phyloP scores from a whole-genome alignment of 306 rosid species.

The Cucumis hystrix region DNA sequence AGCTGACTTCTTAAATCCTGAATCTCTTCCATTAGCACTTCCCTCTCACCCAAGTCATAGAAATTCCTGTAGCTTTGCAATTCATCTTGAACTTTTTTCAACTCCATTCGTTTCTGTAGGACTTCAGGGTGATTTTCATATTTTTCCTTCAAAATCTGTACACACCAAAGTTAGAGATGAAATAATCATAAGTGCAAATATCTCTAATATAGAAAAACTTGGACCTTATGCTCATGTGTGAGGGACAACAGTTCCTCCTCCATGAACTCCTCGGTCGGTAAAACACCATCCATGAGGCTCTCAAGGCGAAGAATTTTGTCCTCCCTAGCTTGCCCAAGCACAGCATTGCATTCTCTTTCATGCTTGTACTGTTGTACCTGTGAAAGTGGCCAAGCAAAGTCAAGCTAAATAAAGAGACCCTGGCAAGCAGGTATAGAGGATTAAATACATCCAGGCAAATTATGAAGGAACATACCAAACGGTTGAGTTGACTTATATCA shows the following conservation, averaged over 20 bases:
- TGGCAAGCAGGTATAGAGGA: background rate
- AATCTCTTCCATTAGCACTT: constrained; percentile 89
- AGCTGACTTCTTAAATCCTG: constrained; percentile 90
- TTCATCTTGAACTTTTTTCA: constrained; percentile 63
- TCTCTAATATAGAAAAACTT: constrained; percentile 12
- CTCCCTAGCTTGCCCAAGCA: constrained; percentile 84
- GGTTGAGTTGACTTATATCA: constrained; percentile 79
- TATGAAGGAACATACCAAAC: constrained; percentile 51
- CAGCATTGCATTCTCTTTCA: constrained; percentile 81
- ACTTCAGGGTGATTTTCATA: constrained; percentile 91
- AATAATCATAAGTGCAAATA: background rate
- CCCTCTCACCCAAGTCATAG: constrained; percentile 77
- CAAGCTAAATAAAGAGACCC: constrained; percentile 15
- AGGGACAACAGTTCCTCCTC: constrained; percentile 64
- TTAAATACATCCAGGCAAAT: background rate
- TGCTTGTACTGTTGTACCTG: constrained; percentile 91
- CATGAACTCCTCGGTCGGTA: constrained; percentile 83
- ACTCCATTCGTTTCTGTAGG: constrained; percentile 59
- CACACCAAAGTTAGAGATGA: constrained; percentile 17
- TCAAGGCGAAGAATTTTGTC: constrained; percentile 87
- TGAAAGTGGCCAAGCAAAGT: constrained; percentile 20
- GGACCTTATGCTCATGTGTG: constrained; percentile 67
- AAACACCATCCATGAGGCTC: constrained; percentile 85
- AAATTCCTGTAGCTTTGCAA: constrained; percentile 58
- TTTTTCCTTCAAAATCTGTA: constrained; percentile 76